phyloP scores from a whole-genome alignment of 192 early-diverging fungal genomes.

The Glomus cerebriforme region DNA sequence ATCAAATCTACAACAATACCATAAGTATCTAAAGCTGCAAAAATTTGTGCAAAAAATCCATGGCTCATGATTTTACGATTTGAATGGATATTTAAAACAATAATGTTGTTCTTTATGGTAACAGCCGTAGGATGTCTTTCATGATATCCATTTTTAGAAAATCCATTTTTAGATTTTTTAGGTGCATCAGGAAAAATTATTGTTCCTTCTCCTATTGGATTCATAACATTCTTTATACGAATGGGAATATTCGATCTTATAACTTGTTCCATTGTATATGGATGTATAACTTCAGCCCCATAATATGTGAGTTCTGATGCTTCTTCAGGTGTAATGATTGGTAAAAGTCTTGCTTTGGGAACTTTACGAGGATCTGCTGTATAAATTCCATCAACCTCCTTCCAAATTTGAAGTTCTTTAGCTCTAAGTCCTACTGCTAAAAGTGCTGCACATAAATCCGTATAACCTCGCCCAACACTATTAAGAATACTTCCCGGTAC shows the following conservation, averaged over 20 bases:
- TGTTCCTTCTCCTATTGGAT: slow-evolving; percentile 89
- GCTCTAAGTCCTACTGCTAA: slow-evolving; percentile 88
- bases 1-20: slow-evolving; percentile 96
- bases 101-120: slow-evolving; percentile 98
- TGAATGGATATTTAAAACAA: slow-evolving; percentile 95
- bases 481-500: slow-evolving; percentile 89
- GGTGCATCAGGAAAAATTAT: slow-evolving; percentile 82
- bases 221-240: slow-evolving; percentile 98
- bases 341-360: slow-evolving; percentile 77
- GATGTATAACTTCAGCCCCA: slow-evolving; percentile 93
- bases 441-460: slow-evolving; percentile 94
- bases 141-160: slow-evolving; percentile 70
- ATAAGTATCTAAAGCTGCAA: slow-evolving; percentile 84
- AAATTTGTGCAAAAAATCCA: slow-evolving; percentile 97
- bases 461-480: slow-evolving; percentile 97
- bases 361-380: slow-evolving; percentile 99
- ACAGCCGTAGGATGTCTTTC: slow-evolving; percentile 90
- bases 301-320: slow-evolving; percentile 99
- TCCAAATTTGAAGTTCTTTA: slow-evolving; percentile 97
- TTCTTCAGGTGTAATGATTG: slow-evolving; percentile 96
- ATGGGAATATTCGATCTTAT: slow-evolving; percentile 96
- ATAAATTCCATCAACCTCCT: slow-evolving; percentile 99
- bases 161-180: slow-evolving; percentile 45
- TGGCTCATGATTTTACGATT: slow-evolving; percentile 95
- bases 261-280: slow-evolving; percentile 99